Conservation (phyloP, 306 rosid species). For the Oxytropis ochrocephala region DNA sequence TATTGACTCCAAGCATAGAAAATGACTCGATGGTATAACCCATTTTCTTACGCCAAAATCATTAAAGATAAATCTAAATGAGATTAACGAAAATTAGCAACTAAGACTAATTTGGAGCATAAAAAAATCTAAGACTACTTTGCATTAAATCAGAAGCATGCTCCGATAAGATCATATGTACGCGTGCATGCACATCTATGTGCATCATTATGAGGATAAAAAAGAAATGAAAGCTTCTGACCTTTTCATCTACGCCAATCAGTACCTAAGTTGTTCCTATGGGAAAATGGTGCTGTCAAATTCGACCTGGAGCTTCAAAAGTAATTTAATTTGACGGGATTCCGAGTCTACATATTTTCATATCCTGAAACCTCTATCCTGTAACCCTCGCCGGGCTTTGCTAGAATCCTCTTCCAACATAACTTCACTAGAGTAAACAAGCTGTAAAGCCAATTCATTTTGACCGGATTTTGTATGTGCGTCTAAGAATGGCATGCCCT, state of each 20-base stretch:
- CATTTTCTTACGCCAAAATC: slow-evolving; percentile 20
- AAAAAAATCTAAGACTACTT: neutral
- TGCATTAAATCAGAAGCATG: slow-evolving; percentile 12
- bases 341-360: slow-evolving; percentile 11
- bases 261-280: slow-evolving; percentile 22
- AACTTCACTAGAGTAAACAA: neutral
- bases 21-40: neutral
- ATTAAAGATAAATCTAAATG: neutral
- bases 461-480: slow-evolving; percentile 2
- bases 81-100: neutral
- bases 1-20: neutral
- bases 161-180: slow-evolving; percentile 14
- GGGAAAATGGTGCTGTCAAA: slow-evolving; percentile 29
- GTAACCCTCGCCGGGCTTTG: slow-evolving; percentile 19
- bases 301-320: slow-evolving; percentile 36
- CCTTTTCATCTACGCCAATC: slow-evolving; percentile 21
- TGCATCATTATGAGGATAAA: neutral
- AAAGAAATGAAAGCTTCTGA: slow-evolving; percentile 7
- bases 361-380: slow-evolving; percentile 17
- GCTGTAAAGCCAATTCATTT: slow-evolving; percentile 10
- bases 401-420: slow-evolving; percentile 17
- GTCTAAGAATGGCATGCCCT: slow-evolving; percentile 15
- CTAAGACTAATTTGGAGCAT: neutral
- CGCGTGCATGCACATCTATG: slow-evolving; percentile 13
- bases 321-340: slow-evolving; percentile 18